Evolutionary conservation across 1,139 yeast genomes (phyloP), one percentile per base, ranked within the genome.

Genomic region (Candida tunisiensis): DNA sequence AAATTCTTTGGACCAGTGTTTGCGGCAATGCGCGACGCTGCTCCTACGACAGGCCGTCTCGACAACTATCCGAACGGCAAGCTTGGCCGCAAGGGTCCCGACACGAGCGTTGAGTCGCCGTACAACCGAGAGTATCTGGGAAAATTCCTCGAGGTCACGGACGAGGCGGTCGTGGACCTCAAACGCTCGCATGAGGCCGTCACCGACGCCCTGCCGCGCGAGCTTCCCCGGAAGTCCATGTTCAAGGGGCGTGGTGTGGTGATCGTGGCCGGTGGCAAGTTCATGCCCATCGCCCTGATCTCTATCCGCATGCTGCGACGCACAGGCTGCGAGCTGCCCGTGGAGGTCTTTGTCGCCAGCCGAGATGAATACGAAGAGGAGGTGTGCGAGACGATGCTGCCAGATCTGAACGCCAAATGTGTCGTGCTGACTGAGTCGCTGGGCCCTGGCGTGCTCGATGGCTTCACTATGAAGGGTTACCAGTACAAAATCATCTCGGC

Each of bases 401-500:
- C 91, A 1, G 60, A 65, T 4, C 55, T 73, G 37, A 64, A 71
- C 37, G 91, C 91, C 12, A 64, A 62, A 40, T 80, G 93, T 57
- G 62, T 74, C 12, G 61, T 62, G 33, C 48, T 77, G 34, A 69
- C 74, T 11, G 65, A 66, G 29, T 64, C 65, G 9, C 60, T 74
- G 33, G 74, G 75, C 15, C 51, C 53, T 13, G 50, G 53, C 5
- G 54, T 64, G 15, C 37, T 56, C 25, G 39, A 52, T 5, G 46
- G 60, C 31, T 68, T 70, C 35, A 51, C 58, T 20, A 69, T 78
- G 40, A 62, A 67, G 43, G 91, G 92, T 0, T 79, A 73, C 46
- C 92, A 78, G 42, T 74, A 73, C 51, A 82, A 80, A 47, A 74
- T 78, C 0, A 53, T 80, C 36, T 85, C 93, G 0, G 50, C 80